A percentile compares a stretch with the other conserved stretches of the same genome.
Evolutionary conservation across 2,329 filamentous ascomycete species (phyloP).

Genomic region (Colletotrichum karsti): DNA sequence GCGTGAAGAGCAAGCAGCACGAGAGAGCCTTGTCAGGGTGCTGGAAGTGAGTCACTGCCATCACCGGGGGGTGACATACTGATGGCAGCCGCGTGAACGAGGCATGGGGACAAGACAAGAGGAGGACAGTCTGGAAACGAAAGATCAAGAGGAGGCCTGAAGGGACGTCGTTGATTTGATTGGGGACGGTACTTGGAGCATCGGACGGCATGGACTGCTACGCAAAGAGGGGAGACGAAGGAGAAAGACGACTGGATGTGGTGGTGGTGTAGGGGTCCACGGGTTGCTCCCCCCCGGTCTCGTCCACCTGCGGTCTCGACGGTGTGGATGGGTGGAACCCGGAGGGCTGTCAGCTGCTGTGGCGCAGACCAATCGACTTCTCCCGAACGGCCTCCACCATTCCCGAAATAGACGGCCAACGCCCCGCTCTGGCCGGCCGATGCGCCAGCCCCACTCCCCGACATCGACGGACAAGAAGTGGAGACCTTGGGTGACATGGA

Average conservation of each 20-base stretch:
- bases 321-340: conserved; percentile 37
- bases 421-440: conserved; percentile 20
- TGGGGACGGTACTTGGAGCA: conserved; percentile 3
- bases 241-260: neutral
- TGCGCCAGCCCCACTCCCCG: conserved; percentile 11
- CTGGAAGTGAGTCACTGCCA: conserved; percentile 16
- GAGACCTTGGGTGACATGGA: neutral
- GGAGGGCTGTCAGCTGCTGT: conserved; percentile 45
- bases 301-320: neutral
- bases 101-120: conserved; percentile 23
- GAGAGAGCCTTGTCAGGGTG: neutral
- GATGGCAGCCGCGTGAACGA: conserved; percentile 9
- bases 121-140: neutral
- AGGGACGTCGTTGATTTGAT: conserved; percentile 16
- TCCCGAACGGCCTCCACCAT: conserved; percentile 7
- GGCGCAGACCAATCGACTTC: conserved; percentile 45
- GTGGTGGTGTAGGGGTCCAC: conserved; percentile 5
- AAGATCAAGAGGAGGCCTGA: neutral
- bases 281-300: neutral
- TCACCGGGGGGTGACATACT: neutral
- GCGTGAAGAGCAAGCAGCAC: conserved; percentile 11
- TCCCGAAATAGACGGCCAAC: conserved; percentile 17
- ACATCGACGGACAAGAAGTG: neutral
- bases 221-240: neutral
- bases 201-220: neutral